A percentile compares a stretch with the other conserved stretches of the same genome.
These are phyloP conservation scores for Aspergillus sp. DNA, from an alignment of 2,329 filamentous ascomycete species.

Conservation along the genomic window DNA sequence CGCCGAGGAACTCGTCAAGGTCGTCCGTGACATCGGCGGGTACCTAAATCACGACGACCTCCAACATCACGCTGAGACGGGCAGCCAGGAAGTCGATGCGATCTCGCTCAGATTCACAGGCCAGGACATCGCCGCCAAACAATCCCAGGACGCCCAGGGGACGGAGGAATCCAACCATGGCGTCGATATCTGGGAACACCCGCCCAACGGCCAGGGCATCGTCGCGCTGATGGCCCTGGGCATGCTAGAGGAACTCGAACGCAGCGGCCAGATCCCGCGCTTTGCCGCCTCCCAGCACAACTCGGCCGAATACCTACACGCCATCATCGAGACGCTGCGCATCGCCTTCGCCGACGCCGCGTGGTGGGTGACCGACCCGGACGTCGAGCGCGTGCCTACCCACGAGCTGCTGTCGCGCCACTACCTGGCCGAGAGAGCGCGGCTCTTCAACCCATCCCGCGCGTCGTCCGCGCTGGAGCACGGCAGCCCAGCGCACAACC, in stretches of 20 bases:
- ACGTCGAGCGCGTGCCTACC: constrained; percentile 59
- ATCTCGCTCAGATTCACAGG: constrained; percentile 73
- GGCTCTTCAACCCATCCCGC: constrained; percentile 50
- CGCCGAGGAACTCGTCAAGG: constrained; percentile 70
- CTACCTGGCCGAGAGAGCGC: constrained; percentile 64
- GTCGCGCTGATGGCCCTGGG: constrained; percentile 90
- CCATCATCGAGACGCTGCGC: constrained; percentile 75
- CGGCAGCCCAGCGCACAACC: constrained; percentile 74
- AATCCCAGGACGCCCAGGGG: constrained; percentile 33
- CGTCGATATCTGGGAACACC: constrained; percentile 89
- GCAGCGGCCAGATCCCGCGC: constrained; percentile 60
- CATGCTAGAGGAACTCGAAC: constrained; percentile 78
- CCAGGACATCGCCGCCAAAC: constrained; percentile 47
- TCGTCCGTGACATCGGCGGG: constrained; percentile 66
- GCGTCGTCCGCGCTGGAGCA: constrained; percentile 50
- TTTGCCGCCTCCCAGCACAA: constrained; percentile 71
- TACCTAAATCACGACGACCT: constrained; percentile 72
- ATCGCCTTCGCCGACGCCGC: constrained; percentile 82
- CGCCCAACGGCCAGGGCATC: constrained; percentile 91
- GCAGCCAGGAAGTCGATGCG: constrained; percentile 72
- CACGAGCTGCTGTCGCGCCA: constrained; percentile 58
- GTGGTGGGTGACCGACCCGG: constrained; percentile 86
- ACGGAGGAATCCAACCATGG: constrained; percentile 37
- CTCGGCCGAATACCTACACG: constrained; percentile 69
- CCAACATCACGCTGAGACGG: constrained; percentile 59